These are phyloP conservation scores for Parachaetomium inaequale DNA, from an alignment of 495 filamentous ascomycete genomes.

Conservation along the genomic window DNA sequence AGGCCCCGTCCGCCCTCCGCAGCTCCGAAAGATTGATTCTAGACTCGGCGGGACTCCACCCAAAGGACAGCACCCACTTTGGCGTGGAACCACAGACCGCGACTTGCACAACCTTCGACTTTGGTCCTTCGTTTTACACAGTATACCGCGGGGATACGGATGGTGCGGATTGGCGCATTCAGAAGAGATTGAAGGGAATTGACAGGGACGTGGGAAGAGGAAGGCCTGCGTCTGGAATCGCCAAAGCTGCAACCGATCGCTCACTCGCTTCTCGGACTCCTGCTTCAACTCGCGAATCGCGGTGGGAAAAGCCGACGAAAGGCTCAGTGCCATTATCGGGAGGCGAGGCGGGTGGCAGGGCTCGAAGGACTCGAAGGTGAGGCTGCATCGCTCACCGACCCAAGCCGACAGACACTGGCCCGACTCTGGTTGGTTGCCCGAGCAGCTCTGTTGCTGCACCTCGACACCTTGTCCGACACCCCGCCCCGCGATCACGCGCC, in stretches of 20 bases:
- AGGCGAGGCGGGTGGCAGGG: background rate
- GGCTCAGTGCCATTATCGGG: background rate
- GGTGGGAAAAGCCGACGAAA: background rate
- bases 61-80: conserved; percentile 4
- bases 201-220: too few species aligned
- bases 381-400: background rate
- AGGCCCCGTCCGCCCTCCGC: too few species aligned
- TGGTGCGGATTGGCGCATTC: background rate
- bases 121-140: background rate
- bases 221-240: too few species aligned
- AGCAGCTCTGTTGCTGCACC: conserved; percentile 5
- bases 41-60: background rate
- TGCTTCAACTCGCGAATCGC: background rate
- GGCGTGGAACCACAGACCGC: background rate
- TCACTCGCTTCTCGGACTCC: background rate
- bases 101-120: background rate
- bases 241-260: background rate
- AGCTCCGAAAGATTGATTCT: too few species aligned
- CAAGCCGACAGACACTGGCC: conserved; percentile 3
- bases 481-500: conserved; percentile 16
- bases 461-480: conserved; percentile 11
- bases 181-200: too few species aligned
- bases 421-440: conserved; percentile 16
- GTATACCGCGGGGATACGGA: background rate
- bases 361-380: background rate